Evolutionary conservation across 2,329 filamentous ascomycete species (phyloP), one percentile per base, ranked within the genome.

Genomic region (Paradendryphiella salina): DNA sequence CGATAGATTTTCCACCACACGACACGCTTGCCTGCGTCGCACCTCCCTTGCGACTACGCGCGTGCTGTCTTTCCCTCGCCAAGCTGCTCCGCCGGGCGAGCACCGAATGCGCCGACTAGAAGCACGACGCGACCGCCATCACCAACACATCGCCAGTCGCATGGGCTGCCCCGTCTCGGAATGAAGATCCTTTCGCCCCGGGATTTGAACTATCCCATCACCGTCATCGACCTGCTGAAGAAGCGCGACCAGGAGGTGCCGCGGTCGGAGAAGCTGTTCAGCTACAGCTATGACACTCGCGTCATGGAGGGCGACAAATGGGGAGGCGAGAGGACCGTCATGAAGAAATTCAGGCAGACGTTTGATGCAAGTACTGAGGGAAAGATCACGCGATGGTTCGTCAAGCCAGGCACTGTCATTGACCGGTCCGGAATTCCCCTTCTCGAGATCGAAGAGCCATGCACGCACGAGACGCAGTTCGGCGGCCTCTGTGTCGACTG

Each of bases 401-500:
- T 97, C 63, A 75, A 64, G 75, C 58, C 83, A 49, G 89, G 86
- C 52, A 80, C 85, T 60, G 79, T 84, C 61, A 80, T 93, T 50
- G 73, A 77, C 18, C 61, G 70, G n/a, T 57, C 72, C 29, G 71
- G 82, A 20, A 73, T 80, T 28, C 75, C 79, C 17, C 73, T 87
- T 55, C 83, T 91, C 52, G 86, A 90, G 53, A 87, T 99, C 46
- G 88, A 96, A 65, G 94, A 99, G 77, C 85, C 88, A 49, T 99
- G 94, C 75, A 83, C 87, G 23, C 94, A 99, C 75, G 89, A 93
- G 64, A 82, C 96, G 33, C 93, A 97, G 73, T 96, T 90, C 69
- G 88, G 88, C 49, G 92, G 92, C 36, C 82, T 99, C 60, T 99
- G 94, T 76, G 90, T 86, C 52, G 83, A 92, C 56, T 99, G 94